phyloP scores from a whole-genome alignment of 257 asterid species.

The Echium plantagineum region DNA sequence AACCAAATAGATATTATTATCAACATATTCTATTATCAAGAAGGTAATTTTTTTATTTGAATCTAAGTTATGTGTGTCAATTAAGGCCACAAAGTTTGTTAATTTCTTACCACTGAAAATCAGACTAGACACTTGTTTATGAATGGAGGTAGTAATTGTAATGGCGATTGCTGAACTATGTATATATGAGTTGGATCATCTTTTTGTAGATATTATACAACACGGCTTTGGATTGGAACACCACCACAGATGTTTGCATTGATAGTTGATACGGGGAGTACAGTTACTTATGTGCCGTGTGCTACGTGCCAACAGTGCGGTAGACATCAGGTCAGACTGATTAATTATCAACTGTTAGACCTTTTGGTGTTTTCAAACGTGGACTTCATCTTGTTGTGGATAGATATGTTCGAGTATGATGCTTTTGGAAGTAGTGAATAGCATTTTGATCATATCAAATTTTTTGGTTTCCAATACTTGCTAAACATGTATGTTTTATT shows the following conservation, averaged over 20 bases:
- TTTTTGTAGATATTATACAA: constrained; percentile 60
- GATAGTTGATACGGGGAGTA: constrained; percentile 88
- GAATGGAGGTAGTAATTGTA: not conserved
- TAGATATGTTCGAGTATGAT: not conserved
- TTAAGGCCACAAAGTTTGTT: no score
- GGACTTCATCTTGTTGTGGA: no score
- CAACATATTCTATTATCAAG: no score
- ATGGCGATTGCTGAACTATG: not conserved
- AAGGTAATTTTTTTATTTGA: no score
- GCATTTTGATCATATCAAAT: no score
- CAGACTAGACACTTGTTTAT: no score
- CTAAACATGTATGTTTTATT: not conserved
- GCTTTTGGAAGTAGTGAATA: not conserved
- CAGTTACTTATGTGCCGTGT: constrained; percentile 92
- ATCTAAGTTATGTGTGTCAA: no score
- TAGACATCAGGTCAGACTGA: constrained; percentile 66
- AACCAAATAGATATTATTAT: no score
- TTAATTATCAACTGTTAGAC: not conserved
- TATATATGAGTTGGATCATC: not conserved
- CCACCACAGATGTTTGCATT: constrained; percentile 89
- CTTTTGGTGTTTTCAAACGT: not conserved
- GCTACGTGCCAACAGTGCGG: constrained; percentile 86
- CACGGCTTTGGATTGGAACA: constrained; percentile 85
- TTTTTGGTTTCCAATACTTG: not conserved
- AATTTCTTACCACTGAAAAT: no score